Evolutionary conservation across 2,329 filamentous ascomycete genomes (phyloP).

Genomic region (Fusarium burgessii): DNA sequence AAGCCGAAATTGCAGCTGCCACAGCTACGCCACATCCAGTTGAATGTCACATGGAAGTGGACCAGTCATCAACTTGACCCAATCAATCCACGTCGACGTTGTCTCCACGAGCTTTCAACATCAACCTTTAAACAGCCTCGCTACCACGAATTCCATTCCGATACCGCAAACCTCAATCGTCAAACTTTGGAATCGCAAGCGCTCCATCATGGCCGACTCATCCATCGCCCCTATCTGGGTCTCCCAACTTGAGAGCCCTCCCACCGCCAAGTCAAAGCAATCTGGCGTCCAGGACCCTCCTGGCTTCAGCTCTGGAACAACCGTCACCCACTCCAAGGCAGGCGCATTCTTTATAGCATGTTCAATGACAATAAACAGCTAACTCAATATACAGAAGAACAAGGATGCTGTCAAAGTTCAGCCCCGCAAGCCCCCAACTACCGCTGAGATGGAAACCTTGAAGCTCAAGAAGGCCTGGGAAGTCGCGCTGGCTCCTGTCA

Average conservation of each 20-base stretch:
- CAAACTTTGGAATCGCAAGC: background rate
- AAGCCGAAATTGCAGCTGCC: conserved; percentile 44
- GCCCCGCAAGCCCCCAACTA: conserved; percentile 74
- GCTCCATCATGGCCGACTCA: conserved; percentile 45
- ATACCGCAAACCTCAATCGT: background rate
- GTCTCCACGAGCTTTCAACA: conserved; percentile 28
- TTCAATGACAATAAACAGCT: background rate
- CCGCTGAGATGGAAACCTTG: conserved; percentile 91
- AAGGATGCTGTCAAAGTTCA: conserved; percentile 63
- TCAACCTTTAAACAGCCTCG: conserved; percentile 18
- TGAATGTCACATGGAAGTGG: conserved; percentile 24
- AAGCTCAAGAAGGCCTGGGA: conserved; percentile 99
- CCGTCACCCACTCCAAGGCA: conserved; percentile 67
- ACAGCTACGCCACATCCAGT: conserved; percentile 21
- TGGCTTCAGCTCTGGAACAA: conserved; percentile 75
- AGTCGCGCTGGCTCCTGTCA: conserved; percentile 90
- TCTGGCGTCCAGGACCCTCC: conserved; percentile 83
- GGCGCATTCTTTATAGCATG: conserved; percentile 5
- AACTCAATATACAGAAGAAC: conserved; percentile 57
- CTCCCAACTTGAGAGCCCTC: conserved; percentile 78
- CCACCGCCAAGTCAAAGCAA: conserved; percentile 74
- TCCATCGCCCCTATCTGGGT: conserved; percentile 79
- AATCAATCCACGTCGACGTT: conserved; percentile 32
- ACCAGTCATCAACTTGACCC: conserved; percentile 12
- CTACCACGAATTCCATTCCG: background rate